phyloP scores from a whole-genome alignment of 1,139 yeast genomes.

The Kodamaea suecica region DNA sequence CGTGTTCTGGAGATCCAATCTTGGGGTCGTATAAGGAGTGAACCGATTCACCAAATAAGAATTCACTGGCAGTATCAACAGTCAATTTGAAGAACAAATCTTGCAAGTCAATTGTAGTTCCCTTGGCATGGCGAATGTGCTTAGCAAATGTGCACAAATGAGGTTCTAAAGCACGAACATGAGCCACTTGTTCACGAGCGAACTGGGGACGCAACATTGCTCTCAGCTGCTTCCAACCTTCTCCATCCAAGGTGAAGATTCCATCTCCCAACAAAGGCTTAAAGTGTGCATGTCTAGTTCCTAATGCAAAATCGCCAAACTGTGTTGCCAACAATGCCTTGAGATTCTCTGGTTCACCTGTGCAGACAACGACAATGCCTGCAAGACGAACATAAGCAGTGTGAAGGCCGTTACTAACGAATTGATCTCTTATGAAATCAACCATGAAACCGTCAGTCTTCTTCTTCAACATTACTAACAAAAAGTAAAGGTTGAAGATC shows the following conservation, averaged over 20 bases:
- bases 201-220: conserved; percentile 26
- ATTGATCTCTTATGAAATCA: conserved; percentile 10
- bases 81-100: conserved; percentile 48
- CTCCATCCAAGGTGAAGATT: conserved; percentile 24
- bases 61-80: conserved; percentile 58
- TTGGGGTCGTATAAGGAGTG: conserved; percentile 33
- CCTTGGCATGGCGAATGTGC: conserved; percentile 14
- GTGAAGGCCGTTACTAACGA: conserved; percentile 3
- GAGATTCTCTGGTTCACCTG: conserved; percentile 23
- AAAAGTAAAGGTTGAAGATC: conserved; percentile 8
- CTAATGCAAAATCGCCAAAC: conserved; percentile 25
- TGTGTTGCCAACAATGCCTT: conserved; percentile 27
- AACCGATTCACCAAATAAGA: conserved; percentile 54
- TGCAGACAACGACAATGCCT: conserved; percentile 15
- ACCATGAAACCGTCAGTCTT: conserved; percentile 15
- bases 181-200: conserved; percentile 24
- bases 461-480: conserved; percentile 10
- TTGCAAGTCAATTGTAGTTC: conserved; percentile 42
- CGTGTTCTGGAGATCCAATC: conserved; percentile 14
- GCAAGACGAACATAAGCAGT: conserved; percentile 11
- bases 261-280: conserved; percentile 24
- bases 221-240: conserved; percentile 24
- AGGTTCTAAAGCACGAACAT: conserved; percentile 23
- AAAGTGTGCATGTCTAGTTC: conserved; percentile 23
- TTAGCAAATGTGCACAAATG: conserved; percentile 18